Conservation (phyloP, 2,329 filamentous ascomycete species). For the Aspergillus sp. region DNA sequence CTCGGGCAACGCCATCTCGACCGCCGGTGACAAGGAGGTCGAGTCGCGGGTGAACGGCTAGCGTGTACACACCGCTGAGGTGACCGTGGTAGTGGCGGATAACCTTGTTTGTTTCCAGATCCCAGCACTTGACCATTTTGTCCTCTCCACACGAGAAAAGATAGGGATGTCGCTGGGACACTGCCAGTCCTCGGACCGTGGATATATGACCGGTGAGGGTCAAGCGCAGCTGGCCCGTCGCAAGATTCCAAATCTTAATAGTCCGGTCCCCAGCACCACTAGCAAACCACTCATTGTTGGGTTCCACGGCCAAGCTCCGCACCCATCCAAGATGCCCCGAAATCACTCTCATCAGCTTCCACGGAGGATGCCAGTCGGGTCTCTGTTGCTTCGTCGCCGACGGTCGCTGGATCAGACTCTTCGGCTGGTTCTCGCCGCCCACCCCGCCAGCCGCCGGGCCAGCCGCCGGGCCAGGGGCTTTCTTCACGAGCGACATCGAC, state of each 20-base stretch:
- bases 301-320: conserved; percentile 77
- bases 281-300: conserved; percentile 95
- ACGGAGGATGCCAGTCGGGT: conserved; percentile 94
- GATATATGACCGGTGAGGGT: conserved; percentile 93
- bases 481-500: conserved; percentile 48
- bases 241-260: conserved; percentile 98
- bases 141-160: conserved; percentile 97
- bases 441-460: conserved; percentile 22
- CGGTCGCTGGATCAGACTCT: conserved; percentile 54
- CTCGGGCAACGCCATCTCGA: conserved; percentile 83
- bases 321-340: conserved; percentile 97
- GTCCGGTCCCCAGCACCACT: conserved; percentile 91
- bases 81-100: conserved; percentile 97
- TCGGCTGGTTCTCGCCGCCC: conserved; percentile 40
- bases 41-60: conserved; percentile 85
- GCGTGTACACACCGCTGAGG: conserved; percentile 86
- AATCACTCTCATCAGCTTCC: conserved; percentile 97
- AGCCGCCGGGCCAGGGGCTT: conserved; percentile 20
- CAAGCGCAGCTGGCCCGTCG: conserved; percentile 70
- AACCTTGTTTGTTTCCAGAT: conserved; percentile 98
- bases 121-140: conserved; percentile 99
- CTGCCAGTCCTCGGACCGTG: conserved; percentile 81
- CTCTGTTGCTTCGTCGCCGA: conserved; percentile 56
- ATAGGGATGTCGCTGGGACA: conserved; percentile 89
- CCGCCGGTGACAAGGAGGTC: conserved; percentile 93